Evolutionary conservation across 2,329 filamentous ascomycete species (phyloP).

Genomic region (Fusarium nisikadoi): DNA sequence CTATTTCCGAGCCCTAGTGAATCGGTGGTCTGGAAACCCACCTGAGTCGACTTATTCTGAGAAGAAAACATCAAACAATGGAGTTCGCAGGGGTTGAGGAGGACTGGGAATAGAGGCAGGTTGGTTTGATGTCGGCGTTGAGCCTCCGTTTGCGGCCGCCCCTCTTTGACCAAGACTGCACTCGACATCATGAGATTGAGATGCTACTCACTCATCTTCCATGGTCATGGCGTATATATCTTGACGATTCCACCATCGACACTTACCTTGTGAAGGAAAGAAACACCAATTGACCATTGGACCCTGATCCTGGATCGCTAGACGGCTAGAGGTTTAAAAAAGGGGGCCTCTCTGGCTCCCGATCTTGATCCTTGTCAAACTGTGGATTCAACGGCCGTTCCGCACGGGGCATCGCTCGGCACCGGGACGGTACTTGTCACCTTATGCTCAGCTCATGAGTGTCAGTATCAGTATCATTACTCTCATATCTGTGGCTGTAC

Average conservation of each 20-base stretch:
- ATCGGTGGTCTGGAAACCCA: constrained; percentile 17
- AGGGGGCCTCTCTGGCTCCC: constrained; percentile 13
- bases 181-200: neutral
- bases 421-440: constrained; percentile 44
- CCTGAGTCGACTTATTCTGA: constrained; percentile 16
- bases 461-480: neutral
- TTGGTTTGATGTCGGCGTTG: constrained; percentile 18
- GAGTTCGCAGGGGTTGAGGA: constrained; percentile 5
- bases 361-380: constrained; percentile 13
- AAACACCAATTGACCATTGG: neutral
- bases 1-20: constrained; percentile 38
- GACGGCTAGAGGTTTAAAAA: constrained; percentile 4
- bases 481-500: constrained; percentile 12
- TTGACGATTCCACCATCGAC: neutral
- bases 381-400: constrained; percentile 34
- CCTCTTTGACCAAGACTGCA: neutral
- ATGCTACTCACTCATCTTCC: neutral
- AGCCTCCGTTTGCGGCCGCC: constrained; percentile 17
- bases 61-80: constrained; percentile 31
- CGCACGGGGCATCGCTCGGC: constrained; percentile 39
- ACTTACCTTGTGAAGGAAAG: neutral
- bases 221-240: neutral
- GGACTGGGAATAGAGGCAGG: constrained; percentile 28
- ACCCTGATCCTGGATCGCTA: neutral
- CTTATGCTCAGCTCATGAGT: constrained; percentile 35